Percentiles rank a stretch among this genome's conserved stretches.
Conservation (phyloP, 148 eudicot species). For the Beta vulgaris region DNA sequence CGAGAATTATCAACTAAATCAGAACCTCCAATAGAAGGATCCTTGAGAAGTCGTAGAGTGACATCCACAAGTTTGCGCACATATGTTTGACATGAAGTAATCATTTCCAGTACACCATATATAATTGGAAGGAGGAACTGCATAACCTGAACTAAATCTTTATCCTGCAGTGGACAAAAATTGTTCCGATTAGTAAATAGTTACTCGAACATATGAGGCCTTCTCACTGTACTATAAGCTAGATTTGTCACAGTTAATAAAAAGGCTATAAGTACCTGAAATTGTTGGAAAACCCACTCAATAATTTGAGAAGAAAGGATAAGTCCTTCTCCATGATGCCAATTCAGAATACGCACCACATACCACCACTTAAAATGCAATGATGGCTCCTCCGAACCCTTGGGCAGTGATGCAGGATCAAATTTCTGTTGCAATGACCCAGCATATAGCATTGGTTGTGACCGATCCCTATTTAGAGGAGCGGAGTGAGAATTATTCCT, state of each 20-base stretch:
- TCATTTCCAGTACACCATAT: constrained; percentile 62
- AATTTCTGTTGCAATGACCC: constrained; percentile 55
- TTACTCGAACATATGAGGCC: neutral
- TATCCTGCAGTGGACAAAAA: constrained; percentile 54
- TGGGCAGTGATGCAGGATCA: constrained; percentile 32
- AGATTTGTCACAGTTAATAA: neutral
- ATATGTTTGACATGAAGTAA: constrained; percentile 72
- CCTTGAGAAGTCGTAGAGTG: constrained; percentile 68
- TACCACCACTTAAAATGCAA: constrained; percentile 96
- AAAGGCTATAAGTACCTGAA: constrained; percentile 56
- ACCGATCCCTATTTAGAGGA: constrained; percentile 51
- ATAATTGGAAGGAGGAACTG: constrained; percentile 85
- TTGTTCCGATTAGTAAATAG: neutral
- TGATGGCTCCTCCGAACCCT: constrained; percentile 78
- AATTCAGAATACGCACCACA: constrained; percentile 81
- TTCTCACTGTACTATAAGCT: neutral
- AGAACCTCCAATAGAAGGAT: constrained; percentile 70
- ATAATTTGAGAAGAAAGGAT: constrained; percentile 73
- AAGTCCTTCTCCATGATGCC: constrained; percentile 86
- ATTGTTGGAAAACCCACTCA: constrained; percentile 89
- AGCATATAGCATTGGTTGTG: constrained; percentile 52
- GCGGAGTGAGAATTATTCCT: constrained; percentile 45
- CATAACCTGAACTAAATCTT: constrained; percentile 60
- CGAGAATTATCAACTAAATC: constrained; percentile 71
- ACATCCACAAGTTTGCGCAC: constrained; percentile 72